These are phyloP conservation scores for Lentinula aciculospora DNA, from an alignment of 768 basidiomycete genomes.

Conservation along the genomic window DNA sequence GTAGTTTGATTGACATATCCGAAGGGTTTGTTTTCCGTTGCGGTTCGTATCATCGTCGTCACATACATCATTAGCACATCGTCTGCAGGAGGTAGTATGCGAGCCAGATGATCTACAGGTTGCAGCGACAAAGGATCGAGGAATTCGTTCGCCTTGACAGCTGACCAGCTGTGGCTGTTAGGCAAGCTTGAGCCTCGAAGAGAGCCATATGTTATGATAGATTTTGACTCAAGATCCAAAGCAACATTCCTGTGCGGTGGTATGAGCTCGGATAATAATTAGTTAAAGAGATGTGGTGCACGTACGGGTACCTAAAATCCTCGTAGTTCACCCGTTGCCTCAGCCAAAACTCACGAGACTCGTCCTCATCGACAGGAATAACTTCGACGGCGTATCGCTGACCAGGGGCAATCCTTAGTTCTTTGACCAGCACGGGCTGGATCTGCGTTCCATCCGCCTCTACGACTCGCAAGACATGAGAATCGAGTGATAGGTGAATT, in stretches of 20 bases:
- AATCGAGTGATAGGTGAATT: constrained; percentile 8
- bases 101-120: neutral
- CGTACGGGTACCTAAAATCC: constrained; percentile 6
- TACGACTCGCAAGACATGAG: constrained; percentile 2
- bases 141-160: neutral
- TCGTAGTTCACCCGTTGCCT: neutral
- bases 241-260: neutral
- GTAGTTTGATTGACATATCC: constrained; percentile 8
- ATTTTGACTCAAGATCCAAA: constrained; percentile 7
- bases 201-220: neutral
- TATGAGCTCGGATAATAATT: neutral
- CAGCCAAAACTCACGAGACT: neutral
- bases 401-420: constrained; percentile 4
- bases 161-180: neutral
- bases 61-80: constrained; percentile 6
- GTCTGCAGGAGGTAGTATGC: constrained; percentile 1
- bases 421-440: constrained; percentile 4
- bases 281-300: neutral
- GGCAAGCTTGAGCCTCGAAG: neutral
- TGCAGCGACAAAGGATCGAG: constrained; percentile 1
- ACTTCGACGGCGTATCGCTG: constrained; percentile 7
- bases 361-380: neutral
- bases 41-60: constrained; percentile 6
- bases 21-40: constrained; percentile 5
- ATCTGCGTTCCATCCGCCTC: constrained; percentile 8